Evolutionary conservation across 73 alveolate genomes (phyloP).

Genomic region (Paramecium pentaurelia): DNA sequence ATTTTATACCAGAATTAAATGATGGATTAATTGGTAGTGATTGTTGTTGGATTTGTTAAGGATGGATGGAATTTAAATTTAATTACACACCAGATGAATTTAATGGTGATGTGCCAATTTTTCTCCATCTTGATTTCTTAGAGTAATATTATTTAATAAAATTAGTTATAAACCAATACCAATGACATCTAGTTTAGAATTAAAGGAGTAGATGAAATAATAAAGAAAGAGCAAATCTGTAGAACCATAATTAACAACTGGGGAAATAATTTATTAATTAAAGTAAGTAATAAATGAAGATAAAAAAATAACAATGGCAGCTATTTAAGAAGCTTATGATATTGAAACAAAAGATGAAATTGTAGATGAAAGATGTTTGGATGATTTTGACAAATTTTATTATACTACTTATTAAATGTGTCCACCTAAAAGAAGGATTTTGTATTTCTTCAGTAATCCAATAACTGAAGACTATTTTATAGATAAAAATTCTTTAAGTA

Average conservation of each 20-base stretch:
- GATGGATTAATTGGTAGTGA: neutral
- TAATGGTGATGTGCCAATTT: neutral
- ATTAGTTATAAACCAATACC: conserved; percentile 10
- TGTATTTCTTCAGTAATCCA: conserved; percentile 51
- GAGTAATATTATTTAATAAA: neutral
- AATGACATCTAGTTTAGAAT: conserved; percentile 18
- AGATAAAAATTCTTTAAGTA: neutral
- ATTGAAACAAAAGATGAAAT: neutral
- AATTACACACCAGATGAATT: neutral
- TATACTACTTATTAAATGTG: conserved; percentile 39
- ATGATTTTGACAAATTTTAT: neutral
- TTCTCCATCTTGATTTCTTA: conserved; percentile 2
- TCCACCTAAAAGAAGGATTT: conserved; percentile 50
- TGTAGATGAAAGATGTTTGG: neutral
- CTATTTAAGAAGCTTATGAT: conserved; percentile 26
- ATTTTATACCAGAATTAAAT: neutral
- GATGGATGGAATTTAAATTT: conserved; percentile 31
- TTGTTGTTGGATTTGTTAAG: conserved; percentile 50
- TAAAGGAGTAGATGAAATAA: neutral
- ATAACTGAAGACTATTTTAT: neutral
- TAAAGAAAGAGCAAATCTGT: neutral
- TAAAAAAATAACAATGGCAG: conserved; percentile 24
- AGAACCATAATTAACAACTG: neutral
- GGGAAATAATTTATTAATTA: conserved; percentile 17
- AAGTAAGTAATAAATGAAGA: neutral